Conservation (phyloP, 2,329 filamentous ascomycete genomes). For the Phialophora chinensis region DNA sequence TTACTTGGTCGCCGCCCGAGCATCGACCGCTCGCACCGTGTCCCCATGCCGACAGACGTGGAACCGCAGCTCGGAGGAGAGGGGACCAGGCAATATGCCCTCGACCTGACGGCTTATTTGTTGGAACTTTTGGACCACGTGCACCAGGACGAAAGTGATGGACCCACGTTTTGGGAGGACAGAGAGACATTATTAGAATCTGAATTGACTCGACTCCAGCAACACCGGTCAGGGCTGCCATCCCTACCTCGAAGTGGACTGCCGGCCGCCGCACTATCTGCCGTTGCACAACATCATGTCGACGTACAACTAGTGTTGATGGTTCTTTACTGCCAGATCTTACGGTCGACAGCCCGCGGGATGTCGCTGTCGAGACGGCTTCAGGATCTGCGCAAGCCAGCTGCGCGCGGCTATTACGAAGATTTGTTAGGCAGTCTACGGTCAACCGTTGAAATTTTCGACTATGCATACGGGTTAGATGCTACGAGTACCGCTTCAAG, state of each 20-base stretch:
- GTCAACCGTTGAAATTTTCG: constrained; percentile 28
- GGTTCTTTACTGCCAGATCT: constrained; percentile 24
- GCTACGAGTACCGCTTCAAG: constrained; percentile 18
- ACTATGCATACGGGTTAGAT: constrained; percentile 27
- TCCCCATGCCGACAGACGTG: constrained; percentile 14
- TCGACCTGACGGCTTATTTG: constrained; percentile 28
- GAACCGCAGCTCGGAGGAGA: constrained; percentile 15
- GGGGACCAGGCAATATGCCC: constrained; percentile 6
- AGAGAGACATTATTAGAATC: constrained; percentile 15
- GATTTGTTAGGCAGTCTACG: constrained; percentile 28
- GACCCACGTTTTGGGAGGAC: constrained; percentile 1
- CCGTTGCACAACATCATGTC: constrained; percentile 28
- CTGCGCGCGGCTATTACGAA: constrained; percentile 11
- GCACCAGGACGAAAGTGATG: constrained; percentile 5
- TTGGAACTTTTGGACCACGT: constrained; percentile 21
- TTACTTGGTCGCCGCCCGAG: constrained; percentile 30
- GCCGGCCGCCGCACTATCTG: constrained; percentile 16
- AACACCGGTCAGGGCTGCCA: constrained; percentile 23
- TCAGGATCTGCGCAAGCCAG: constrained; percentile 20
- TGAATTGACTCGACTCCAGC: constrained; percentile 17
- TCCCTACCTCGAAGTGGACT: constrained; percentile 19
- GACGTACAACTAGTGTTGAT: constrained; percentile 31
- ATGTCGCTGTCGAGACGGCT: constrained; percentile 7
- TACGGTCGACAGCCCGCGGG: constrained; percentile 8
- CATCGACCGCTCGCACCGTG: constrained; percentile 17